A percentile compares a stretch with the other conserved stretches of the same genome.
Evolutionary conservation across 345 rosid species (phyloP).

Genomic region (Pistacia integerrima): DNA sequence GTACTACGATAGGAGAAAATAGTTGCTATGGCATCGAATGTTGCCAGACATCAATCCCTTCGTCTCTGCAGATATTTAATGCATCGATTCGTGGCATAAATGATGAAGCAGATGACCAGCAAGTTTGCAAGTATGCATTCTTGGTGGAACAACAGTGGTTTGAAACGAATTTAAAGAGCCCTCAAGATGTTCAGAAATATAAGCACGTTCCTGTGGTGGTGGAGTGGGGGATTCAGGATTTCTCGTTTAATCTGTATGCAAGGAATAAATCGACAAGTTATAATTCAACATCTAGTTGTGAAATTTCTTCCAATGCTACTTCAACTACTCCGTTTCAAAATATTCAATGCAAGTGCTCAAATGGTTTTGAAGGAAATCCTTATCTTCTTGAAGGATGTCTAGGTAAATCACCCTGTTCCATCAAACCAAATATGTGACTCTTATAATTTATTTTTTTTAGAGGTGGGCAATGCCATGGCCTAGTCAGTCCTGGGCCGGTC

Average conservation of each 20-base stretch:
- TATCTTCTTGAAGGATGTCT: background rate
- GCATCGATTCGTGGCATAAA: background rate
- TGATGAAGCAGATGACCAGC: no score
- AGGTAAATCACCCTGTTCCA: background rate
- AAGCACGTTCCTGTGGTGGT: background rate
- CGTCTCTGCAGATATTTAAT: background rate
- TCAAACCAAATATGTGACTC: no score
- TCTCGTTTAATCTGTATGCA: background rate
- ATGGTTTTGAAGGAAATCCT: background rate
- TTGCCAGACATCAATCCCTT: constrained; percentile 8
- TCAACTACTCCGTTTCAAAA: no score
- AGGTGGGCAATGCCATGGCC: no score
- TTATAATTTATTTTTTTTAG: no score
- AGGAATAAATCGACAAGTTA: background rate
- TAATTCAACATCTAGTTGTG: background rate
- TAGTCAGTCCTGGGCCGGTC: no score
- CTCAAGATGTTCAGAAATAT: background rate
- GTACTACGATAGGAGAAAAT: background rate
- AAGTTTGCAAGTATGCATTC: background rate
- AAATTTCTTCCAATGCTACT: no score
- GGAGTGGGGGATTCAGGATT: background rate
- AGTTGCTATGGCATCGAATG: constrained; percentile 1
- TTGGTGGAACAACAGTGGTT: background rate
- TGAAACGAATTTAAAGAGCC: background rate
- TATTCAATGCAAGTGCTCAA: background rate